These are phyloP conservation scores for Stephanocyclus meneghinianus DNA, from an alignment of 352 stramenopile species.

Conservation along the genomic window DNA sequence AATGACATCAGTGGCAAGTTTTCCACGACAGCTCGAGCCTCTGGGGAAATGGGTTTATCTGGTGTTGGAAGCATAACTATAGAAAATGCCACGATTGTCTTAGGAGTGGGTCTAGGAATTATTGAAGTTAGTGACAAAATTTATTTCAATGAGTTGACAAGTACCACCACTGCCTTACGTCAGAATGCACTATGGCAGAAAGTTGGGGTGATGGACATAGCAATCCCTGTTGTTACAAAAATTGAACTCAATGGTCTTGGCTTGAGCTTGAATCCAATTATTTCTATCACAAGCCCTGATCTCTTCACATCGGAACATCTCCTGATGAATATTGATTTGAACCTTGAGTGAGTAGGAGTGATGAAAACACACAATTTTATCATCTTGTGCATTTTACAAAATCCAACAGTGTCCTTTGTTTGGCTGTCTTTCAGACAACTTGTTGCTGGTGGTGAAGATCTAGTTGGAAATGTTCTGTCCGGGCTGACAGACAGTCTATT, in stretches of 20 bases:
- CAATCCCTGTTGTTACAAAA: constrained; percentile 11
- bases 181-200: constrained; percentile 26
- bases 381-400: no score
- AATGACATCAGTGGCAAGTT: constrained; percentile 36
- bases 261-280: not conserved
- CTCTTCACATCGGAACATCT: not conserved
- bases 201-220: constrained; percentile 29
- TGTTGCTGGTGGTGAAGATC: constrained; percentile 12
- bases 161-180: constrained; percentile 10
- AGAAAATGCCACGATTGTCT: constrained; percentile 23
- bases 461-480: constrained; percentile 16
- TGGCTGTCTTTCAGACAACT: not conserved
- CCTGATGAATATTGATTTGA: constrained; percentile 13
- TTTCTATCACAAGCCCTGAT: constrained; percentile 4
- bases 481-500: constrained; percentile 7
- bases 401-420: no score
- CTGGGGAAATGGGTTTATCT: constrained; percentile 20
- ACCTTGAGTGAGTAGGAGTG: constrained; percentile 1
- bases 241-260: not conserved
- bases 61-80: constrained; percentile 17
- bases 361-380: no score
- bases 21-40: constrained; percentile 3
- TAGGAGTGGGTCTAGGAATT: constrained; percentile 35
- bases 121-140: constrained; percentile 24
- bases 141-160: constrained; percentile 29